Percentiles rank a stretch among this genome's conserved stretches.
Evolutionary conservation across 345 rosid genomes (phyloP).

Genomic region (Eucalyptus shirleyi): DNA sequence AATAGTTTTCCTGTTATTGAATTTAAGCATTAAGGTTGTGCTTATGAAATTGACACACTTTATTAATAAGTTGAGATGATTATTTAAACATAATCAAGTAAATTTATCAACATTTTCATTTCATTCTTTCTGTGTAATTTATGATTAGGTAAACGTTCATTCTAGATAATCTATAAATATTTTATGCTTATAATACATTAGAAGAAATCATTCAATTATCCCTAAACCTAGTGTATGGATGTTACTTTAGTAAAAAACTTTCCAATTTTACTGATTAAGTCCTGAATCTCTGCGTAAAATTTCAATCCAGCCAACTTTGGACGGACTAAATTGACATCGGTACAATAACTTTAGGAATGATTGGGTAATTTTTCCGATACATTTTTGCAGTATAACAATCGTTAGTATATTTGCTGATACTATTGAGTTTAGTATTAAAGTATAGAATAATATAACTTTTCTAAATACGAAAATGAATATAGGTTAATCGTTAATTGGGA

Average conservation of each 20-base stretch:
- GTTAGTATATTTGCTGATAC: neutral
- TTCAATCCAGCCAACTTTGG: accelerated
- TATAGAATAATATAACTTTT: neutral
- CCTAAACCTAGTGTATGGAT: neutral
- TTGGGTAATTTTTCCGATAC: neutral
- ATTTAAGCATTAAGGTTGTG: neutral
- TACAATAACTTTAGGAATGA: neutral
- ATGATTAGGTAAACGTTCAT: neutral
- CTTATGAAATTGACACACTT: neutral
- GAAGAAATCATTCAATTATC: neutral
- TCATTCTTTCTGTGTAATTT: neutral
- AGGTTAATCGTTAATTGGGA: neutral
- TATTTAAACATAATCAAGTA: neutral
- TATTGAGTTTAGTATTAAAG: neutral
- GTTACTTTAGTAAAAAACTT: accelerated
- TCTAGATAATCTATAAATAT: neutral
- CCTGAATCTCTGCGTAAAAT: accelerated
- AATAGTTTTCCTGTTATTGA: neutral
- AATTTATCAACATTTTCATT: neutral
- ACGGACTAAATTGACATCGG: accelerated
- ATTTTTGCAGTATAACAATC: neutral
- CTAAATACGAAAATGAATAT: neutral
- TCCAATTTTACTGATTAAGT: neutral
- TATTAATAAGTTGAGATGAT: neutral
- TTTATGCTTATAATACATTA: neutral